phyloP scores from a whole-genome alignment of 139 green algal genomes.

The Chlamydomonas schloesseri region DNA sequence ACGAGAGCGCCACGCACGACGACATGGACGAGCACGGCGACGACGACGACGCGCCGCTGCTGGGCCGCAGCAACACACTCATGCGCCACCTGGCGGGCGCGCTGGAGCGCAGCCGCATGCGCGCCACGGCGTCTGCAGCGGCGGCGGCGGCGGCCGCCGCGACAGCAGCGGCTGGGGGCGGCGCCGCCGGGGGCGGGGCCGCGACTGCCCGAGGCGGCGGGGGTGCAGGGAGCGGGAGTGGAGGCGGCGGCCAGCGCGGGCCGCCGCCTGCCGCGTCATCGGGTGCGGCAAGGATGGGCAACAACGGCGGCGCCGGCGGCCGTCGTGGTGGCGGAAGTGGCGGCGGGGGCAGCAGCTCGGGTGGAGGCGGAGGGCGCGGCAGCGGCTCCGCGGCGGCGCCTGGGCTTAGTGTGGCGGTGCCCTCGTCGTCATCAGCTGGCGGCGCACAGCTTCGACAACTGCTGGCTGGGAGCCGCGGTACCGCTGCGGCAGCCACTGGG shows the following conservation, averaged over 20 bases:
- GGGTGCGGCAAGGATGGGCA: background rate
- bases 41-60: conserved; percentile 12
- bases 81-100: conserved; percentile 40
- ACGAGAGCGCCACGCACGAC: conserved; percentile 59
- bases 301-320: background rate
- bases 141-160: background rate
- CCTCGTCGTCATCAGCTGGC: too few species aligned
- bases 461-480: background rate
- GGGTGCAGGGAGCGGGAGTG: background rate
- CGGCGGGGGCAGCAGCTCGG: background rate
- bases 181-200: background rate
- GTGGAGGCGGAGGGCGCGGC: background rate
- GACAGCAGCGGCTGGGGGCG: background rate
- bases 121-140: background rate
- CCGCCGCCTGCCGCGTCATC: conserved; percentile 21
- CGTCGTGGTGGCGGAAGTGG: background rate
- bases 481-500: background rate
- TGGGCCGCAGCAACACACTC: conserved; percentile 25
- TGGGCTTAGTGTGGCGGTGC: too few species aligned
- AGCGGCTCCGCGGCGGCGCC: background rate
- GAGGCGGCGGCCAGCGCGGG: background rate
- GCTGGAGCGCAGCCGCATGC: conserved; percentile 31
- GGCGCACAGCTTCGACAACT: background rate
- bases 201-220: background rate
- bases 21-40: conserved; percentile 57